Percentiles rank a stretch among this genome's conserved stretches.
Evolutionary conservation across 768 basidiomycete genomes (phyloP).

Genomic region (Amanita exitialis): DNA sequence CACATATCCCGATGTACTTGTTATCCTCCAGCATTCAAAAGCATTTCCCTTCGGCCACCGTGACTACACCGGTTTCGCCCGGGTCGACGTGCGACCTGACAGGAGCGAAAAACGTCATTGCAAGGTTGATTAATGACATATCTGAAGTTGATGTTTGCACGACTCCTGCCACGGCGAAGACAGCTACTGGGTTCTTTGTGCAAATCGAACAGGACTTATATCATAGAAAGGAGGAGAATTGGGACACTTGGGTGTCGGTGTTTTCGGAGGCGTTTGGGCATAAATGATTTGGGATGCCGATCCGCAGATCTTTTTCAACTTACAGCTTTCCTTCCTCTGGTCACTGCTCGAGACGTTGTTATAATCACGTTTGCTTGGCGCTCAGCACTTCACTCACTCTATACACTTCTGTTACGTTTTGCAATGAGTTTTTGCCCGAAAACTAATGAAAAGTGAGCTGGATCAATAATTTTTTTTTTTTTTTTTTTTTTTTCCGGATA

Average conservation of each 20-base stretch:
- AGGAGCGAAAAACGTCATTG: constrained; percentile 35
- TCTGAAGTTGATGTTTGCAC: constrained; percentile 19
- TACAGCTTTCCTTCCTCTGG: too few relatives aligned
- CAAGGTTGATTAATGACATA: constrained; percentile 31
- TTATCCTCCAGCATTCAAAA: constrained; percentile 26
- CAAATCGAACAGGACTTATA: not conserved
- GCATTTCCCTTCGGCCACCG: constrained; percentile 25
- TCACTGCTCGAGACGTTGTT: too few relatives aligned
- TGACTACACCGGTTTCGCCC: constrained; percentile 13
- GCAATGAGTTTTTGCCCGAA: too few relatives aligned
- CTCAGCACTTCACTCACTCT: too few relatives aligned
- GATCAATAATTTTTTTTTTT: too few relatives aligned
- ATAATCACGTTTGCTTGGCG: too few relatives aligned
- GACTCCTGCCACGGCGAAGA: constrained; percentile 13
- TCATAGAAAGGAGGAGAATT: not conserved
- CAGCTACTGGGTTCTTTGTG: constrained; percentile 11
- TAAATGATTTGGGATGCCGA: too few relatives aligned
- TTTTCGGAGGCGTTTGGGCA: not conserved
- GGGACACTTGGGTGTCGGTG: not conserved
- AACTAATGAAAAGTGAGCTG: too few relatives aligned
- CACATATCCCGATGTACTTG: constrained; percentile 8
- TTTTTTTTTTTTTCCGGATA: too few relatives aligned
- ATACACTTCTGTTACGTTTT: too few relatives aligned
- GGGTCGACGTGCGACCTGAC: constrained; percentile 32
- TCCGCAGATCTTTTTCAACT: too few relatives aligned